Evolutionary conservation across 2,329 filamentous ascomycete species (phyloP).

Genomic region (Plenodomus biglobosus): DNA sequence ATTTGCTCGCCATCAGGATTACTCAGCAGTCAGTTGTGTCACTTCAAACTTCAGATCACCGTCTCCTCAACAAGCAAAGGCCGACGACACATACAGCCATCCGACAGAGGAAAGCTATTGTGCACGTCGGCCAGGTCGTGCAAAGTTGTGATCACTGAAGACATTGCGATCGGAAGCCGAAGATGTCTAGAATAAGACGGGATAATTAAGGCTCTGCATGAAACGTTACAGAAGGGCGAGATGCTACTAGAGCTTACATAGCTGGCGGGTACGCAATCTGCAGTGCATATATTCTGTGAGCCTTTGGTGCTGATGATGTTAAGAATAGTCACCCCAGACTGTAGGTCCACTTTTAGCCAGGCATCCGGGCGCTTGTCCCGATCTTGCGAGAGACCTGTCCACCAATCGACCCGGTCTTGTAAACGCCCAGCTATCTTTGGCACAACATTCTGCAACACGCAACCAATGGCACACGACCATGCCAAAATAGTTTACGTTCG

Average conservation of each 20-base stretch:
- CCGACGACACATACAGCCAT: no score
- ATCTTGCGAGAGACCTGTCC: slow-evolving; percentile 3
- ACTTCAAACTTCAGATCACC: background rate
- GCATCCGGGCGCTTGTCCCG: slow-evolving; percentile 16
- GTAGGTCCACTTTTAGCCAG: slow-evolving; percentile 13
- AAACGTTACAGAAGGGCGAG: background rate
- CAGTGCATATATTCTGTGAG: background rate
- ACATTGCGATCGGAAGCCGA: slow-evolving; percentile 1
- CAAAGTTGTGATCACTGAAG: background rate
- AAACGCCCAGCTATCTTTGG: slow-evolving; percentile 26
- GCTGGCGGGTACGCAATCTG: slow-evolving; percentile 12
- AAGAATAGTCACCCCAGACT: slow-evolving; percentile 17
- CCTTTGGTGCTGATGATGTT: slow-evolving; percentile 5
- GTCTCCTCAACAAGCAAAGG: background rate
- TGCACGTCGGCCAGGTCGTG: background rate
- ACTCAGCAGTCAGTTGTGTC: no score
- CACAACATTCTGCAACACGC: slow-evolving; percentile 12
- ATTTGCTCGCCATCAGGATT: no score
- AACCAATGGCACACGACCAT: slow-evolving; percentile 24
- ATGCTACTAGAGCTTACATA: slow-evolving; percentile 1
- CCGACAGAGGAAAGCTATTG: no score
- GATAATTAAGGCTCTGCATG: background rate
- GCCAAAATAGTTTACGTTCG: slow-evolving; percentile 17
- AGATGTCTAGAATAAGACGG: slow-evolving; percentile 2
- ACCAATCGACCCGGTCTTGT: slow-evolving; percentile 23